Base-by-base conservation (phyloP, 2,329 filamentous ascomycete species). In the Fusarium aywerte region DNA sequence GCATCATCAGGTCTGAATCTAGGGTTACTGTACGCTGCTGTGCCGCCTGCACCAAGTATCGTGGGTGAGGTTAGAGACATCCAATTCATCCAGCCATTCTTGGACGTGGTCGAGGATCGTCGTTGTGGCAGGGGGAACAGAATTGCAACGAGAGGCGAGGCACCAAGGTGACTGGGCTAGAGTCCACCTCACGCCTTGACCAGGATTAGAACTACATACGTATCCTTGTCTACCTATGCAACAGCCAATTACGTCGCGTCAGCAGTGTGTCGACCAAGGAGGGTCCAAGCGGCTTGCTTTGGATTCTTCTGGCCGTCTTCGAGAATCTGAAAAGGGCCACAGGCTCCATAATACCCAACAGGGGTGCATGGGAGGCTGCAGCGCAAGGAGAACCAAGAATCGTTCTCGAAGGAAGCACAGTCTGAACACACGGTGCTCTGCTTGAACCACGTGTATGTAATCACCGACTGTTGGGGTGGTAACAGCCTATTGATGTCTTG, bases 301-400 rank as follows among this genome's bases (percentile, higher is more conserved):
- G 54, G 58, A 72, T 70, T 65, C 68, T 73, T 73, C 70, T 72
- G 70, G 70, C 59, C 55, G 66, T 64, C 68, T 73, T 73, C 70
- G 70, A 73, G 70, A 73, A 73, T 72, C 68, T 71, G 51, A 56
- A 69, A 72, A 63, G 58, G 54, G 61, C 60, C 65, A 59, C 49
- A n/a, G 51, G 55, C 56, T 33, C 70, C 67, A 71, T 45, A 56
- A 58, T 61, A 58, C 52, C 31, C 35, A 32, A 47, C 68, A 69
- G 63, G 70, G 65, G 60, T 50, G 44, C 29, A 38, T 53, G 53
- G 50, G 35, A 35, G 54, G 33, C 53, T 65, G 58, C 62, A 51
- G 60, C 57, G 56, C 62, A 54, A 66, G 57, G 68, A 59, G 70
- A 55, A 61, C 57, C 70, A 59, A 65, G 68, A 69, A 65, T 71